A percentile compares a stretch with the other conserved stretches of the same genome.
Evolutionary conservation across 441 rosid species (phyloP).

Genomic region (Euphorbia corollata): DNA sequence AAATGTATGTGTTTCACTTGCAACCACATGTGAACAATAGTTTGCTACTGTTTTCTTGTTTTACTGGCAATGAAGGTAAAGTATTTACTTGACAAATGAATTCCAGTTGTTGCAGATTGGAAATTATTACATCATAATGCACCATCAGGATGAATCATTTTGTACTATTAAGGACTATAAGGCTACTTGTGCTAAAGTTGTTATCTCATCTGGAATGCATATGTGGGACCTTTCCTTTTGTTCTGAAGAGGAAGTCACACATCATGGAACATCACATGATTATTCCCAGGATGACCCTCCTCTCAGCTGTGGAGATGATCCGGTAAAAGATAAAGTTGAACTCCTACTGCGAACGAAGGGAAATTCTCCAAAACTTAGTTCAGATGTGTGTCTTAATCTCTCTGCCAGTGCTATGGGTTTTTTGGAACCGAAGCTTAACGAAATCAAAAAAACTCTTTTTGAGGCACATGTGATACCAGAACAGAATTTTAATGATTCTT

Average conservation of each 20-base stretch:
- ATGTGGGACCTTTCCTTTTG: slow-evolving; percentile 54
- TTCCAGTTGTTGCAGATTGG: slow-evolving; percentile 76
- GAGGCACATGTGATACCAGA: slow-evolving; percentile 25
- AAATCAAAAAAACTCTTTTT: slow-evolving; percentile 28
- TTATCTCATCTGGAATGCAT: slow-evolving; percentile 33
- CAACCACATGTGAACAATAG: background rate
- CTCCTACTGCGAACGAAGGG: slow-evolving; percentile 6
- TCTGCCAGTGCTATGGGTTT: slow-evolving; percentile 33
- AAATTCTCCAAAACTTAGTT: slow-evolving; percentile 25
- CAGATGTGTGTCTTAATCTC: slow-evolving; percentile 52
- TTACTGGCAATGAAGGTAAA: background rate
- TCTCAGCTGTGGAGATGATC: slow-evolving; percentile 26
- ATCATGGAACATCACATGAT: slow-evolving; percentile 23
- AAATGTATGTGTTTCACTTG: background rate
- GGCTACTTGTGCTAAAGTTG: slow-evolving; percentile 35
- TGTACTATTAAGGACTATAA: slow-evolving; percentile 32
- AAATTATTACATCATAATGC: slow-evolving; percentile 56
- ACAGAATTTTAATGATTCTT: slow-evolving; percentile 23
- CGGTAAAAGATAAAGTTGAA: slow-evolving; percentile 26
- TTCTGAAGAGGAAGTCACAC: slow-evolving; percentile 30
- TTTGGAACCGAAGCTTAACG: slow-evolving; percentile 35
- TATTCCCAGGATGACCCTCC: slow-evolving; percentile 20
- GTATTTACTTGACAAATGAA: slow-evolving; percentile 20
- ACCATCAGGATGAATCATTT: slow-evolving; percentile 39
- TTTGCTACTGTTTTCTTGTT: background rate